These are phyloP conservation scores for Mercurialis annua DNA, from an alignment of 345 rosid genomes.

Conservation along the genomic window DNA sequence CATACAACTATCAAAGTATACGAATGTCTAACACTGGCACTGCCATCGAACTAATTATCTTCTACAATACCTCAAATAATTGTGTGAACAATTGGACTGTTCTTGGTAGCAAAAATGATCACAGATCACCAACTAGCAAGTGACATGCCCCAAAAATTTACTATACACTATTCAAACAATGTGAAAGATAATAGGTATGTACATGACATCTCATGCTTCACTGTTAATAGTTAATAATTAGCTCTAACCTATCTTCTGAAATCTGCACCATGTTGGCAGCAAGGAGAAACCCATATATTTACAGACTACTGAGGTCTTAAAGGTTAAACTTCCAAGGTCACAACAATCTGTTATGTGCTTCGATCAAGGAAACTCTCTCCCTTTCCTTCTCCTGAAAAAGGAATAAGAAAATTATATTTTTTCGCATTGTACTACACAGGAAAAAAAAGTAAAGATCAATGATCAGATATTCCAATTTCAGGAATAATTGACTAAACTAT, in stretches of 20 bases:
- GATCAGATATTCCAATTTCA: slow-evolving; percentile 2
- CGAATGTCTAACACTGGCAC: too few species aligned
- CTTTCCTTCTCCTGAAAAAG: slow-evolving; percentile 39
- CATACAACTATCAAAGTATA: too few species aligned
- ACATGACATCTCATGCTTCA: neutral
- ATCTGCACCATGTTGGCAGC: neutral
- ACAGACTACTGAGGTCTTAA: slow-evolving; percentile 16
- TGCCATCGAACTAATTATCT: too few species aligned
- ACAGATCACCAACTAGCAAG: neutral
- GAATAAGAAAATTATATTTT: neutral
- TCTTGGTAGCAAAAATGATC: too few species aligned
- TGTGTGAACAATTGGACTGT: neutral
- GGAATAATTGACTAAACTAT: neutral
- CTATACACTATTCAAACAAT: slow-evolving; percentile 24
- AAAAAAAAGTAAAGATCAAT: neutral
- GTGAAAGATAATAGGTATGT: slow-evolving; percentile 6
- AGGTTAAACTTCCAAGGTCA: slow-evolving; percentile 13
- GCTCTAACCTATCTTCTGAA: neutral
- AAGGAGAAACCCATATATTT: slow-evolving; percentile 9
- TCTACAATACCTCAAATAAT: neutral
- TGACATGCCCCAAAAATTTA: slow-evolving; percentile 5
- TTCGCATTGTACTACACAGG: neutral
- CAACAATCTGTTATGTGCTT: slow-evolving; percentile 56
- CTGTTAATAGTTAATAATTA: neutral
- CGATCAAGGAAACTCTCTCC: slow-evolving; percentile 53